phyloP scores from a whole-genome alignment of 257 asterid species.

The Solanum arcanum region DNA sequence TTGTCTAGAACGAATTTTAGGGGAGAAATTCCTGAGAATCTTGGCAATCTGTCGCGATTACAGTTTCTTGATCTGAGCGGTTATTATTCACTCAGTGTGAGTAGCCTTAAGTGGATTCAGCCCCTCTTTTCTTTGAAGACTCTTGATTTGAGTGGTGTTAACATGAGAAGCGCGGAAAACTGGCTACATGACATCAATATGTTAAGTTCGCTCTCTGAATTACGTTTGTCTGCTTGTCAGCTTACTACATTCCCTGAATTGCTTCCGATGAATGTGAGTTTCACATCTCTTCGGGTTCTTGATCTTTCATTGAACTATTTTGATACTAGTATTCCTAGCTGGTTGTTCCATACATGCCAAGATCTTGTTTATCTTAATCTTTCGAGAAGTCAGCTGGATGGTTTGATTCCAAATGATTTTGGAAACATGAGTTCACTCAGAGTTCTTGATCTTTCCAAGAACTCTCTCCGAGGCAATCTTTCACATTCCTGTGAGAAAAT shows the following conservation, averaged over 20 bases:
- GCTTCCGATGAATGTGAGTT: neutral
- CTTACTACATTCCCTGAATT: neutral
- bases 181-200: neutral
- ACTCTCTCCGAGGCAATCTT: neutral
- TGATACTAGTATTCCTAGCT: neutral
- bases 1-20: neutral
- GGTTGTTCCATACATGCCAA: neutral
- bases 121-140: neutral
- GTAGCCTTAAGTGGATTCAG: neutral
- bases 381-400: neutral
- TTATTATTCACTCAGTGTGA: neutral
- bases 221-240: neutral
- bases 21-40: neutral
- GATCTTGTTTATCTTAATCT: neutral
- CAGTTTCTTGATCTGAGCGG: neutral
- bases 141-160: neutral
- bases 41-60: neutral
- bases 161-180: neutral
- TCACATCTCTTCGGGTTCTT: neutral
- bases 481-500: neutral
- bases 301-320: neutral
- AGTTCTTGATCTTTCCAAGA: neutral
- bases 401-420: neutral
- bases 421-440: neutral
- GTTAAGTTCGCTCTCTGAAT: neutral